Evolutionary conservation across 768 basidiomycete species (phyloP).

Genomic region (Auricularia heimuer): DNA sequence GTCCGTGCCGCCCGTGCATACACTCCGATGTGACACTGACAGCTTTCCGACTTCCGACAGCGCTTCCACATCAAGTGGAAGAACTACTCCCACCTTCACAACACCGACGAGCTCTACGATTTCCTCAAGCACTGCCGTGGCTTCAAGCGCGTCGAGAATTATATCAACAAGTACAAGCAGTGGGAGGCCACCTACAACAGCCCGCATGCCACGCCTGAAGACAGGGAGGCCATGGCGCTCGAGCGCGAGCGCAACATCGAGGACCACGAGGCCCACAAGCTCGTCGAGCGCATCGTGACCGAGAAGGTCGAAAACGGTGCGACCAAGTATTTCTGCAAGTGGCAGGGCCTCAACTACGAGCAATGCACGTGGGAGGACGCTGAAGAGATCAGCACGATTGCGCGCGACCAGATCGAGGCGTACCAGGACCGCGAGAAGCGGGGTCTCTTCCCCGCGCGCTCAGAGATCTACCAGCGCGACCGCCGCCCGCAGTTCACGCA

Average conservation of each 20-base stretch:
- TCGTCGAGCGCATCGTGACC: constrained; percentile 81
- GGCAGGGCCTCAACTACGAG: constrained; percentile 86
- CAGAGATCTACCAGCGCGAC: constrained; percentile 51
- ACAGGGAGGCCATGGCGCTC: constrained; percentile 77
- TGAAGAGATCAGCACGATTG: constrained; percentile 69
- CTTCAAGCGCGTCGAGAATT: constrained; percentile 96
- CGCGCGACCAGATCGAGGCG: constrained; percentile 67
- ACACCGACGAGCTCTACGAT: constrained; percentile 97
- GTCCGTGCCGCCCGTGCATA: constrained; percentile 32
- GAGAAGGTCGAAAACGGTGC: constrained; percentile 43
- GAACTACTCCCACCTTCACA: constrained; percentile 93
- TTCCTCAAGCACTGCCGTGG: constrained; percentile 94
- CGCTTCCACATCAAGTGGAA: constrained; percentile 99
- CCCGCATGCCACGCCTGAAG: constrained; percentile 70
- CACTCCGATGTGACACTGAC: constrained; percentile 3
- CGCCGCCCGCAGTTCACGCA: constrained; percentile 72
- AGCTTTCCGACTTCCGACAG: constrained; percentile 30
- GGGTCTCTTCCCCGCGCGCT: constrained; percentile 80
- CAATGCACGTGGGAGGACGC: constrained; percentile 92
- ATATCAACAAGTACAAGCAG: constrained; percentile 81
- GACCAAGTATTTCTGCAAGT: constrained; percentile 93
- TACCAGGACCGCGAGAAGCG: constrained; percentile 70
- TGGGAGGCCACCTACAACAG: constrained; percentile 59
- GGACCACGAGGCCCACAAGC: constrained; percentile 82
- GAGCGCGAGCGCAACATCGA: constrained; percentile 89